Evolutionary conservation across 768 basidiomycete genomes (phyloP), one percentile per base, ranked within the genome.

Genomic region (Exsudoporus frostii): DNA sequence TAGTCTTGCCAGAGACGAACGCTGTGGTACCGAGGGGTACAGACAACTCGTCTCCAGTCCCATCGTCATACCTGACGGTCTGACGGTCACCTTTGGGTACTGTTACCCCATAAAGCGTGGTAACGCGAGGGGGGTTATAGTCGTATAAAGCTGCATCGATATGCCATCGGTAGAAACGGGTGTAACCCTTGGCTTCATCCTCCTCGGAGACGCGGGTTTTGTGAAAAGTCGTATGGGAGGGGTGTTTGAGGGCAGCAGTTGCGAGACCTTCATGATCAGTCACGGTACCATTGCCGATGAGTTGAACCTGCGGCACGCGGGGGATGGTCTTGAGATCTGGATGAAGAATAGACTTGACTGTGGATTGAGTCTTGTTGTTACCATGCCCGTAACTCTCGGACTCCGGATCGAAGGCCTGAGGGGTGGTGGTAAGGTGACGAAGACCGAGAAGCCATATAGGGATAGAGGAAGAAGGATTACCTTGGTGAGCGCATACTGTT

Each of bases 111-210:
- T 92, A 92, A 20, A 95, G 80, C 1, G 91, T 90, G 6, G 93
- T 95, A 38, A 90, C 92, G 57, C 79, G 85, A 4, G 92, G 92
- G 17, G 89, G 89, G 24, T 82, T 81, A 13, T 86, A 76, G 50
- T 86, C 82, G 65, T 89, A 90, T 34, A 92, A 71, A 2, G 90
- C 90, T 1, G 93, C 92, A 60, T 94, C 92, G 69, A 94, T 93
- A 68, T 95, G 90, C 91, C 92, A 93, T 45, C 92, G 77, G 69
- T 92, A 93, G 78, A 88, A 94, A 36, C 92, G 80, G n/a, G 92
- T 94, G 41, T 78, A 69, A n/a, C 90, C 91, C 48, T 79, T 77
- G 8, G 72, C 82, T 60, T 88, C 87, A 55, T 94, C 92, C 63
- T 88, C 88, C 4, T 76, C 73, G 10, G 84, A 83, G 33, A 95